Conservation (phyloP, 2,329 filamentous ascomycete genomes). For the Botryotinia convoluta region DNA sequence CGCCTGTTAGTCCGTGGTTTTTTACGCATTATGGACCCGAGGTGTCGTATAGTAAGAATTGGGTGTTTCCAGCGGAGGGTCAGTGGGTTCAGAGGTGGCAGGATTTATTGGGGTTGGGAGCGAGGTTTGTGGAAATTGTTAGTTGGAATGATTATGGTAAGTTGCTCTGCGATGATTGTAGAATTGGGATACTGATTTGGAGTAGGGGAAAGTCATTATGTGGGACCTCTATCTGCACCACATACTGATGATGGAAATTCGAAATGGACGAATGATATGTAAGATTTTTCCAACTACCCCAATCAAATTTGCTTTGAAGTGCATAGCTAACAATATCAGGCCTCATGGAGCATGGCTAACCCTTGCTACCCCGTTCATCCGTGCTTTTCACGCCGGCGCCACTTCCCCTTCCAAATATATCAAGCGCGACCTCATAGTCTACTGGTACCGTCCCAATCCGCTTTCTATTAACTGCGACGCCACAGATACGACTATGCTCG, state of each 20-base stretch:
- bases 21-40: slow-evolving; percentile 16
- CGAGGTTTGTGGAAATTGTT: slow-evolving; percentile 12
- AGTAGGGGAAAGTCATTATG: slow-evolving; percentile 17
- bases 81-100: slow-evolving; percentile 13
- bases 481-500: slow-evolving; percentile 18
- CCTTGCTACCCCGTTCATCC: slow-evolving; percentile 14
- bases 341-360: slow-evolving; percentile 15
- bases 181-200: background rate
- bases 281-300: background rate
- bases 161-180: background rate
- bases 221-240: slow-evolving; percentile 8
- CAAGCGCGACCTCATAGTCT: background rate
- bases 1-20: slow-evolving; percentile 17
- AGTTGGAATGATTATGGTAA: slow-evolving; percentile 21
- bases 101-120: background rate
- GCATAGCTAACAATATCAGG: background rate
- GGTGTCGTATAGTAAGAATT: slow-evolving; percentile 20
- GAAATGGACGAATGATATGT: slow-evolving; percentile 21
- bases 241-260: slow-evolving; percentile 19
- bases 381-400: background rate
- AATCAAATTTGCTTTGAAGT: too few species aligned
- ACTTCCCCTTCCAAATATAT: background rate
- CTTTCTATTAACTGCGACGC: slow-evolving; percentile 2
- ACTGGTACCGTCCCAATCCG: slow-evolving; percentile 16
- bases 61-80: slow-evolving; percentile 13